Conservation (phyloP, 768 basidiomycete species). For the Mycena haematopus region DNA sequence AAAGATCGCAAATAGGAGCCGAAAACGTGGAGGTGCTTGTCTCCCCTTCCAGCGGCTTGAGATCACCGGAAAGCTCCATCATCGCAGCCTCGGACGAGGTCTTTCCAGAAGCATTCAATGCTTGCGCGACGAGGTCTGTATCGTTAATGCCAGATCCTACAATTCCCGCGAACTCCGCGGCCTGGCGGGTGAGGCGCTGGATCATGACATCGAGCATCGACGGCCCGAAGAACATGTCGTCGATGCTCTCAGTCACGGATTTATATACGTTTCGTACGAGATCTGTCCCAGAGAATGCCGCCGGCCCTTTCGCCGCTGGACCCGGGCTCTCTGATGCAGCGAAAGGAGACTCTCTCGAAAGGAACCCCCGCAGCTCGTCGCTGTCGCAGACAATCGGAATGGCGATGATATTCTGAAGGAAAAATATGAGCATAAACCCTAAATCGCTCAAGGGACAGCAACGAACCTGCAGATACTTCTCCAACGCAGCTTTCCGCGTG, state of each 20-base stretch:
- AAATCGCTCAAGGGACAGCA: background rate
- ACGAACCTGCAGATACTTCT: constrained; percentile 89
- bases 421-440: background rate
- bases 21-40: constrained; percentile 90
- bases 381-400: constrained; percentile 82
- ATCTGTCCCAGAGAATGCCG: constrained; percentile 69
- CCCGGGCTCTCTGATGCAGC: constrained; percentile 57
- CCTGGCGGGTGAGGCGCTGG: constrained; percentile 87
- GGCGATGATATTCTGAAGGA: constrained; percentile 67
- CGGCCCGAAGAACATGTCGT: constrained; percentile 96
- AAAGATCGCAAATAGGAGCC: constrained; percentile 91
- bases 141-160: constrained; percentile 80
- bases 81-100: constrained; percentile 70
- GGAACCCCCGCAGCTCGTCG: constrained; percentile 80
- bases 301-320: constrained; percentile 46
- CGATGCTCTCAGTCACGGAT: constrained; percentile 92
- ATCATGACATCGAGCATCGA: constrained; percentile 97
- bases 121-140: constrained; percentile 85
- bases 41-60: constrained; percentile 86
- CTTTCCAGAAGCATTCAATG: constrained; percentile 74
- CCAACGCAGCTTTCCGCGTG: constrained; percentile 74
- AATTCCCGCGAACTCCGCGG: constrained; percentile 86
- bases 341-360: constrained; percentile 88
- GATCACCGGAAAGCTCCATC: constrained; percentile 74
- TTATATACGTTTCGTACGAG: constrained; percentile 89